Evolutionary conservation across 345 rosid genomes (phyloP).

Genomic region (Populus pruinosa): DNA sequence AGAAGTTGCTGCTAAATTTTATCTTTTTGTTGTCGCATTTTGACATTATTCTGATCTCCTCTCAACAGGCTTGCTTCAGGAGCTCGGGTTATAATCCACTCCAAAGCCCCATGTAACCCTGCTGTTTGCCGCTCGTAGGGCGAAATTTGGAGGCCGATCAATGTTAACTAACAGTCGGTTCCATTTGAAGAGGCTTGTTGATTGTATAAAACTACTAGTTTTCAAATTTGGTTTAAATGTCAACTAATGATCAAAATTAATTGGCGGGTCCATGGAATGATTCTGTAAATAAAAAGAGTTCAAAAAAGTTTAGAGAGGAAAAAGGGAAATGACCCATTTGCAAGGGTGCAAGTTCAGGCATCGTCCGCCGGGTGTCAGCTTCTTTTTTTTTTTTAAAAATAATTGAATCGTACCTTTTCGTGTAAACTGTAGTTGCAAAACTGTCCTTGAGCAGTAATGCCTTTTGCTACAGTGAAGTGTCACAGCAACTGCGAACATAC

Average conservation of each 20-base stretch:
- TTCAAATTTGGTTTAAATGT: constrained; percentile 28
- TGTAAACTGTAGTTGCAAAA: constrained; percentile 5
- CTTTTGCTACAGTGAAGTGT: too few relatives aligned
- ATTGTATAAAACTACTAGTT: constrained; percentile 6
- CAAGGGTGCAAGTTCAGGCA: neutral
- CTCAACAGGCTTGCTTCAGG: constrained; percentile 96
- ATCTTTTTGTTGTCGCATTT: neutral
- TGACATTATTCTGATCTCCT: constrained; percentile 4
- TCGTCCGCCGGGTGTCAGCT: constrained; percentile 10
- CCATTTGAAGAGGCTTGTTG: constrained; percentile 1
- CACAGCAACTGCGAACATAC: too few relatives aligned
- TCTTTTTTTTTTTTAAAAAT: too few relatives aligned
- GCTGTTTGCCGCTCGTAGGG: constrained; percentile 32
- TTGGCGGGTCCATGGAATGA: constrained; percentile 28
- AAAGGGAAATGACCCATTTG: constrained; percentile 13
- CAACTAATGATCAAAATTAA: constrained; percentile 19
- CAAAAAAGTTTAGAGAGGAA: neutral
- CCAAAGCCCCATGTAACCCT: constrained; percentile 46
- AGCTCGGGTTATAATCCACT: constrained; percentile 91
- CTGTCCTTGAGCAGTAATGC: neutral
- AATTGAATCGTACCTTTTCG: neutral
- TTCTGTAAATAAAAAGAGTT: constrained; percentile 29
- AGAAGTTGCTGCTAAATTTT: neutral
- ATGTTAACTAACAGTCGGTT: constrained; percentile 2
- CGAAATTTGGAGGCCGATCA: neutral